A percentile compares a stretch with the other conserved stretches of the same genome.
These are phyloP conservation scores for Nicotiana otophora DNA, from an alignment of 257 asterid species.

Conservation along the genomic window DNA sequence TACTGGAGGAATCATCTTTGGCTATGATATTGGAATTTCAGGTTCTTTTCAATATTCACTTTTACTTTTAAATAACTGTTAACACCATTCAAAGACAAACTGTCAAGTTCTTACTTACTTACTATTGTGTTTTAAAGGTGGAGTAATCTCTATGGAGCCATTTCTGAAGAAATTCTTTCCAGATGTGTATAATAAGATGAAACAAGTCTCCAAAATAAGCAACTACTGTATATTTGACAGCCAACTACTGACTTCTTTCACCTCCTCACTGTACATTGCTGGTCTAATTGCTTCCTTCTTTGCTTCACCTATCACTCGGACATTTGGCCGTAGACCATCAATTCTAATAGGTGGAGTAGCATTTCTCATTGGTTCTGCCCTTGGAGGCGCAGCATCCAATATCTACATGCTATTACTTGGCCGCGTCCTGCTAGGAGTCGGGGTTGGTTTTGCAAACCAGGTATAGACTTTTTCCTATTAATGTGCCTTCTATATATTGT, in stretches of 20 bases:
- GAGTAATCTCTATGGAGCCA: conserved; percentile 47
- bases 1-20: conserved; percentile 30
- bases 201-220: conserved; percentile 21
- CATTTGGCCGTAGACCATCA: conserved; percentile 43
- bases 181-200: conserved; percentile 31
- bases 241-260: conserved; percentile 39
- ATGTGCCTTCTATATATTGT: background rate
- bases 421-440: conserved; percentile 47
- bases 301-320: conserved; percentile 42
- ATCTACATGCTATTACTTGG: conserved; percentile 45
- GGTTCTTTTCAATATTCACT: conserved; percentile 13
- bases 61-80: no score
- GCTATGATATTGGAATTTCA: conserved; percentile 34
- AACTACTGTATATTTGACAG: conserved; percentile 56
- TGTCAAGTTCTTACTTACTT: background rate
- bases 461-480: conserved; percentile 16
- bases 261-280: conserved; percentile 51
- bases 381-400: conserved; percentile 38
- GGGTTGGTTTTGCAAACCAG: conserved; percentile 60
- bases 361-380: conserved; percentile 39
- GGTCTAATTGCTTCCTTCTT: conserved; percentile 46
- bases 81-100: background rate
- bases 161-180: conserved; percentile 49
- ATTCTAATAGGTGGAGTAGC: conserved; percentile 42
- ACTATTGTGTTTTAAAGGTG: conserved; percentile 28